A percentile compares a stretch with the other conserved stretches of the same genome.
Conservation (phyloP, 345 rosid species). For the Rhizophora mangle region DNA sequence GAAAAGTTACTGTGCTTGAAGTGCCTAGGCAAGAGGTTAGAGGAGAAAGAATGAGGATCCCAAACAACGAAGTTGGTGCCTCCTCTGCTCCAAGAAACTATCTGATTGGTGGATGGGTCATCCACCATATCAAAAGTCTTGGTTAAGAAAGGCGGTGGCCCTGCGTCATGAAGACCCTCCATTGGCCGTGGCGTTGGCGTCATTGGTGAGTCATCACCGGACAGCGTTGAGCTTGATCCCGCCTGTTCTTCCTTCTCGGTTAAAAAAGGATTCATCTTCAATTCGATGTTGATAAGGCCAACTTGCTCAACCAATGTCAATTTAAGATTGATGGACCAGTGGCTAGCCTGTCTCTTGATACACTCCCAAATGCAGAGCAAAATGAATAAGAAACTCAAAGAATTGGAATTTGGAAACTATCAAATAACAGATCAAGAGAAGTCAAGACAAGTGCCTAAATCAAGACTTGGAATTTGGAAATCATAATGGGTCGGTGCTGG, state of each 20-base stretch:
- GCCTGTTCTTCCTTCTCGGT: slow-evolving; percentile 42
- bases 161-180: slow-evolving; percentile 67
- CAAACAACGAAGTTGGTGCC: slow-evolving; percentile 31
- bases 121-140: slow-evolving; percentile 37
- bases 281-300: neutral
- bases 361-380: too few relatives aligned
- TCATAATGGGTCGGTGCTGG: neutral
- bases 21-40: slow-evolving; percentile 21
- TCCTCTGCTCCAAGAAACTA: slow-evolving; percentile 28
- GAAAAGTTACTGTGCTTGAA: slow-evolving; percentile 36
- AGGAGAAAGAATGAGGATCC: slow-evolving; percentile 30
- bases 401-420: too few relatives aligned
- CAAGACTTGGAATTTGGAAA: neutral
- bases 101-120: slow-evolving; percentile 18
- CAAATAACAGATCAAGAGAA: too few relatives aligned
- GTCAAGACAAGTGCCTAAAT: too few relatives aligned
- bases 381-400: too few relatives aligned
- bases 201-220: slow-evolving; percentile 16
- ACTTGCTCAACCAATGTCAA: neutral
- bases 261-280: slow-evolving; percentile 43
- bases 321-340: neutral
- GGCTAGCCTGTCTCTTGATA: neutral
- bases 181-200: slow-evolving; percentile 48
- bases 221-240: slow-evolving; percentile 26
- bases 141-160: slow-evolving; percentile 32